Conservation (phyloP, 2,329 filamentous ascomycete species). For the Ophiostoma sp. region DNA sequence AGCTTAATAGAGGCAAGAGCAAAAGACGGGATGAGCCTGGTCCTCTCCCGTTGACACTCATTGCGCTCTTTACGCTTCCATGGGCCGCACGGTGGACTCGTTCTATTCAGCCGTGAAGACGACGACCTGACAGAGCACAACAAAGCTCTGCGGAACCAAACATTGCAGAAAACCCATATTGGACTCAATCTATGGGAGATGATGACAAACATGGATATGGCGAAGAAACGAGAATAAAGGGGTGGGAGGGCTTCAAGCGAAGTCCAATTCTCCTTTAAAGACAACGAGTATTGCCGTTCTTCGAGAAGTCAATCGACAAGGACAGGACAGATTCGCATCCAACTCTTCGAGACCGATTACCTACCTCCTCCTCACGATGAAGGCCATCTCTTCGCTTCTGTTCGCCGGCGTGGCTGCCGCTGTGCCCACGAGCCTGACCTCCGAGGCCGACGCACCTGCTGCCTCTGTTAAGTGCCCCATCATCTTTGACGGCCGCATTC, state of each 20-base stretch:
- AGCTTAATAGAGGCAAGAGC: neutral
- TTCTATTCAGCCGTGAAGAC: conserved; percentile 19
- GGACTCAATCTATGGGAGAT: conserved; percentile 2
- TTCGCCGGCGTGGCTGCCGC: conserved; percentile 20
- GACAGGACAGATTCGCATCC: neutral
- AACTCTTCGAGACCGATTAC: neutral
- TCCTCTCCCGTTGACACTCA: neutral
- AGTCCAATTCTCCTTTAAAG: neutral
- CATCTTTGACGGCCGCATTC: conserved; percentile 42
- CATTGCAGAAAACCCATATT: conserved; percentile 14
- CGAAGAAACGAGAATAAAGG: neutral
- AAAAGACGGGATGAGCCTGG: conserved; percentile 16
- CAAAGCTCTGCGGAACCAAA: neutral
- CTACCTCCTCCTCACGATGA: neutral
- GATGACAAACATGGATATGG: neutral
- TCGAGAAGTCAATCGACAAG: neutral
- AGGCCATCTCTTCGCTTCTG: neutral
- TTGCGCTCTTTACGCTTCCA: neutral
- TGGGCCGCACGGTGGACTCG: neutral
- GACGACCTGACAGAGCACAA: neutral
- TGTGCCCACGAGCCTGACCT: neutral
- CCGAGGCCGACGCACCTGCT: neutral
- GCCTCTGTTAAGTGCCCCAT: conserved; percentile 37
- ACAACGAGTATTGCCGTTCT: neutral
- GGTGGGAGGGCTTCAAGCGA: neutral